Percentiles rank a stretch among this genome's conserved stretches.
Conservation (phyloP, 495 filamentous ascomycete genomes). For the Aspergillus wentii region DNA sequence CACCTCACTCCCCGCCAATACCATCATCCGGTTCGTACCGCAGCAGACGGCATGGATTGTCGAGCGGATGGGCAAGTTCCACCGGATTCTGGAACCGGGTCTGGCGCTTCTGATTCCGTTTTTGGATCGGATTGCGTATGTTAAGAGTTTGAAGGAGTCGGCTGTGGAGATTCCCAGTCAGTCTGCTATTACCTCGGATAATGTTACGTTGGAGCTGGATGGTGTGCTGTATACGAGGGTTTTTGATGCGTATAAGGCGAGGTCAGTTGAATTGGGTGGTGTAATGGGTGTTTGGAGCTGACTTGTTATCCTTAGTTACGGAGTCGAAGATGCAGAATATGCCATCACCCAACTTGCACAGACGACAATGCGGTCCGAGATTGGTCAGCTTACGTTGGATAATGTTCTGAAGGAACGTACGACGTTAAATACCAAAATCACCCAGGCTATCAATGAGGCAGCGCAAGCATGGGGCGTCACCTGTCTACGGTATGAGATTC, state of each 20-base stretch:
- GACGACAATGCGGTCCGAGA: slow-evolving; percentile 97
- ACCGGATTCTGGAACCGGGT: slow-evolving; percentile 85
- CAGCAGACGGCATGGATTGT: slow-evolving; percentile 99
- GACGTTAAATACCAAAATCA: slow-evolving; percentile 94
- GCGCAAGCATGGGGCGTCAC: slow-evolving; percentile 94
- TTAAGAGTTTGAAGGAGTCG: slow-evolving; percentile 92
- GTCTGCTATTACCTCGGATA: slow-evolving; percentile 96
- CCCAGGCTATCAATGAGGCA: slow-evolving; percentile 95
- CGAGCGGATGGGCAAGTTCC: slow-evolving; percentile 97
- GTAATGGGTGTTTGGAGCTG: slow-evolving; percentile 8
- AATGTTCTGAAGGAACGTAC: slow-evolving; percentile 96
- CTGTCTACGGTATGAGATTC: slow-evolving; percentile 94
- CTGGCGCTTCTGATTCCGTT: slow-evolving; percentile 87
- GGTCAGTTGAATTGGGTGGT: slow-evolving; percentile 40
- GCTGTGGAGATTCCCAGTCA: slow-evolving; percentile 96
- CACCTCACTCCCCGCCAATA: slow-evolving; percentile 77
- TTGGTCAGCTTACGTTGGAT: slow-evolving; percentile 92
- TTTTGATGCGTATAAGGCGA: slow-evolving; percentile 96
- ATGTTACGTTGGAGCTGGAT: slow-evolving; percentile 94
- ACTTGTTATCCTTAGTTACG: slow-evolving; percentile 58
- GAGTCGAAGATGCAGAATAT: slow-evolving; percentile 97
- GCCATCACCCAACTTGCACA: slow-evolving; percentile 97
- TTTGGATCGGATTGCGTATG: slow-evolving; percentile 93
- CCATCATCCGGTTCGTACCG: slow-evolving; percentile 92
- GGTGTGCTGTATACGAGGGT: slow-evolving; percentile 92